Conservation (phyloP, 306 rosid species). For the Corylus heterophylla region DNA sequence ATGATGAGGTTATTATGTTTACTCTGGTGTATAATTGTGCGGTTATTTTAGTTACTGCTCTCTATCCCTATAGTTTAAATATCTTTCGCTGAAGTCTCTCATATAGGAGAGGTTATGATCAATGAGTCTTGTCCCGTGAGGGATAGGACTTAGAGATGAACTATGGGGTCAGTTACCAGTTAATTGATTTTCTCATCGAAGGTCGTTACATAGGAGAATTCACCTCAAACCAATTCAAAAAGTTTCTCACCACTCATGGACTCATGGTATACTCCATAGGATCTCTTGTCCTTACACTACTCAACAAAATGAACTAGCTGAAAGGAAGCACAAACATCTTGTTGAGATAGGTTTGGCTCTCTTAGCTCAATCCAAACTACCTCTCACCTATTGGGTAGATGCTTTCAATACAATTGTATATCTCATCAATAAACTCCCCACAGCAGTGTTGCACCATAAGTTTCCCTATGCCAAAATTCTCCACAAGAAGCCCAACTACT, state of each 20-base stretch:
- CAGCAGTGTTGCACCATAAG: accelerated
- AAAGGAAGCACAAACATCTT: not conserved
- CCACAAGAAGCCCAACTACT: not conserved
- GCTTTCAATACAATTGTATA: not conserved
- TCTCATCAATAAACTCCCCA: not conserved
- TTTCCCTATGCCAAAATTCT: not conserved
- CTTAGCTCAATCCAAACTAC: not conserved
- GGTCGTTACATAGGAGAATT: too few species aligned
- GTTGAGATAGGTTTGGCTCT: not conserved
- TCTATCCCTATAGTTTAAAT: too few species aligned
- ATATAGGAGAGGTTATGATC: too few species aligned
- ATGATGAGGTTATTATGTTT: too few species aligned
- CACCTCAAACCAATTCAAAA: not conserved
- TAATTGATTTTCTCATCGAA: too few species aligned
- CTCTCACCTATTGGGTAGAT: not conserved
- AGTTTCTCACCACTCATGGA: not conserved
- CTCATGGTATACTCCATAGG: not conserved
- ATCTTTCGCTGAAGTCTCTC: too few species aligned
- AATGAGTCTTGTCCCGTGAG: too few species aligned
- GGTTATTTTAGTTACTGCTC: too few species aligned
- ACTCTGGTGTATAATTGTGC: too few species aligned
- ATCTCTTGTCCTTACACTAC: not conserved
- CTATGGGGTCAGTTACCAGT: too few species aligned
- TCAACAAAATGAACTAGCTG: not conserved
- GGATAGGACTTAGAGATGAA: too few species aligned